Evolutionary conservation across 164 flowering plant genomes (phyloP).

Genomic region (Vitis cinerea): DNA sequence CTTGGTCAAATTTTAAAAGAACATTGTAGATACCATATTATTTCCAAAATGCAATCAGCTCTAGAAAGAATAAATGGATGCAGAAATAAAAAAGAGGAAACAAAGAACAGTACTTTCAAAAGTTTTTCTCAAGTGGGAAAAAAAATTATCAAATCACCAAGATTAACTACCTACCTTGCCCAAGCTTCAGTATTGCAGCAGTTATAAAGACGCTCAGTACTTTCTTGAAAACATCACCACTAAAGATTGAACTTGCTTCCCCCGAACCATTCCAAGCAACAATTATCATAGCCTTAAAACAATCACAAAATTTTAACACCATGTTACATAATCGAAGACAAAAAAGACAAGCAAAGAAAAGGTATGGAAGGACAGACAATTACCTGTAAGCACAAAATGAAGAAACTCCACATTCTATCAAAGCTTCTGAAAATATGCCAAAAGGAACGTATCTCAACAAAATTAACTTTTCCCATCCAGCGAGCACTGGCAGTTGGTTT

Average conservation of each 20-base stretch:
- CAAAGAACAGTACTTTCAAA: not conserved
- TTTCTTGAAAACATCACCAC: conserved; percentile 68
- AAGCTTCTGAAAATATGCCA: conserved; percentile 95
- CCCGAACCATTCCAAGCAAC: conserved; percentile 95
- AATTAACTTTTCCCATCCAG: conserved; percentile 90
- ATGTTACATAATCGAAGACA: not conserved
- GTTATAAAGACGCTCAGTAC: conserved; percentile 87
- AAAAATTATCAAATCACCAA: not conserved
- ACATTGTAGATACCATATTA: no score
- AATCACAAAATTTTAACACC: conserved; percentile 4
- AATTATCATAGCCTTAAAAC: conserved; percentile 83
- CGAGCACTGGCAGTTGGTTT: conserved; percentile 38
- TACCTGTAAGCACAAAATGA: conserved; percentile 85
- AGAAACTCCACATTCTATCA: conserved; percentile 94
- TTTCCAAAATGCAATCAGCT: no score
- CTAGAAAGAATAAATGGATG: not conserved
- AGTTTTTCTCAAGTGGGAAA: not conserved
- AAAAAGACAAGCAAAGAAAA: not conserved
- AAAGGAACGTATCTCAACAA: conserved; percentile 91
- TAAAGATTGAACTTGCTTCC: conserved; percentile 48
- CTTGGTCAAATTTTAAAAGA: no score
- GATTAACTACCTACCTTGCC: conserved; percentile 56
- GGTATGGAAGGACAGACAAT: not conserved
- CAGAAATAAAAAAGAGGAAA: not conserved
- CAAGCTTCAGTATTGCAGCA: conserved; percentile 94